A percentile compares a stretch with the other conserved stretches of the same genome.
Conservation (phyloP, 805 yeast genomes). For the Ogataea nakhonphanomensis region DNA sequence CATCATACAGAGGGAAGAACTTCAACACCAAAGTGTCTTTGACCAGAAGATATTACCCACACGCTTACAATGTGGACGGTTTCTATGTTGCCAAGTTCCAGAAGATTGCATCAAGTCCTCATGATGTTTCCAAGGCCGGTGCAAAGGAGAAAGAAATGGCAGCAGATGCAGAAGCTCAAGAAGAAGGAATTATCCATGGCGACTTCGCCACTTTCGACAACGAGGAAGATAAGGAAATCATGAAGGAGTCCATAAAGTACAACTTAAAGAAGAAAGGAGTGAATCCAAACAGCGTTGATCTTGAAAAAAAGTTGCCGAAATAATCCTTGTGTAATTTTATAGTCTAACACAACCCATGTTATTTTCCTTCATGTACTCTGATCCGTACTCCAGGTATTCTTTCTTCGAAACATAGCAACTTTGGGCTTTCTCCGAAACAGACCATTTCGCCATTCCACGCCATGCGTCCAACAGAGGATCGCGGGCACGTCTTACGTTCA, state of each 20-base stretch:
- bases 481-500: constrained; percentile 58
- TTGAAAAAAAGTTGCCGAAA: constrained; percentile 26
- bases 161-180: constrained; percentile 75
- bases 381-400: constrained; percentile 86
- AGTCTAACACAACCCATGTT: constrained; percentile 51
- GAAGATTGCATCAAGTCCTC: constrained; percentile 83
- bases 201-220: constrained; percentile 84
- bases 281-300: constrained; percentile 49
- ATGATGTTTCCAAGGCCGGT: constrained; percentile 81
- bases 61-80: constrained; percentile 97
- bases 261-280: constrained; percentile 68
- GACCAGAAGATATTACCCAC: constrained; percentile 96
- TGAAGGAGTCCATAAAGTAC: constrained; percentile 64
- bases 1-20: constrained; percentile 88
- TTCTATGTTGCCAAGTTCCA: constrained; percentile 96
- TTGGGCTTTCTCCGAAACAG: constrained; percentile 42
- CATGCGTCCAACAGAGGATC: constrained; percentile 82
- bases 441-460: constrained; percentile 90
- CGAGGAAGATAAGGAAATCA: constrained; percentile 69
- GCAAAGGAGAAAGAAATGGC: constrained; percentile 79
- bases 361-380: constrained; percentile 86
- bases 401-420: constrained; percentile 53
- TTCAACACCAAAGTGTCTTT: constrained; percentile 73
- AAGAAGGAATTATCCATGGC: constrained; percentile 77
- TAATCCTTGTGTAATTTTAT: constrained; percentile 5